Evolutionary conservation across 2,329 filamentous ascomycete genomes (phyloP).

Genomic region (Stagonosporopsis vannaccii): DNA sequence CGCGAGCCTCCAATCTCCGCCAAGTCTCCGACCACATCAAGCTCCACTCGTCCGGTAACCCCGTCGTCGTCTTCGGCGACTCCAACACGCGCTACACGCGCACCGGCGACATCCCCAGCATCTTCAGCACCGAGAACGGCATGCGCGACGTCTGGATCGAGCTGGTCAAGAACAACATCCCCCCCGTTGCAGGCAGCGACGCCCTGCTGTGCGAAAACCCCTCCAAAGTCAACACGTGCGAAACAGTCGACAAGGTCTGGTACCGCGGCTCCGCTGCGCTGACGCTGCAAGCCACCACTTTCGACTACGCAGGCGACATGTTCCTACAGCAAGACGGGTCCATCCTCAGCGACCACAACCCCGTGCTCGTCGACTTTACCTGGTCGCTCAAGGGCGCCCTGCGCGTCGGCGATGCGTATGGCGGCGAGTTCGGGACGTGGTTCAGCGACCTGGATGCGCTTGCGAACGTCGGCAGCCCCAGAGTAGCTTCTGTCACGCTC

Average conservation of each 20-base stretch:
- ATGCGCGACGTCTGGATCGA: slow-evolving; percentile 68
- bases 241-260: slow-evolving; percentile 73
- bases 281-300: slow-evolving; percentile 57
- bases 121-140: slow-evolving; percentile 60
- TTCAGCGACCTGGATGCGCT: slow-evolving; percentile 63
- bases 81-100: slow-evolving; percentile 71
- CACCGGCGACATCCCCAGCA: slow-evolving; percentile 59
- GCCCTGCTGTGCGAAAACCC: slow-evolving; percentile 65
- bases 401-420: slow-evolving; percentile 51
- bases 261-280: slow-evolving; percentile 62
- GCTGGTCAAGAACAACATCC: slow-evolving; percentile 48
- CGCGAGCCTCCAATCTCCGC: slow-evolving; percentile 65
- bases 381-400: slow-evolving; percentile 27
- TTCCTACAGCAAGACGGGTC: slow-evolving; percentile 66
- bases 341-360: slow-evolving; percentile 71
- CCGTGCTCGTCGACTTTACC: slow-evolving; percentile 63
- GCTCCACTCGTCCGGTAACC: slow-evolving; percentile 63
- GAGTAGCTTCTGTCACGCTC: slow-evolving; percentile 54
- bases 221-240: slow-evolving; percentile 60
- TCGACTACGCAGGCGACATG: slow-evolving; percentile 62
- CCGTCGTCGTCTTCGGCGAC: slow-evolving; percentile 70
- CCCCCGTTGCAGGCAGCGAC: slow-evolving; percentile 32
- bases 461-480: slow-evolving; percentile 41
- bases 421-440: slow-evolving; percentile 61
- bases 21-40: slow-evolving; percentile 67